phyloP scores from a whole-genome alignment of 2,329 filamentous ascomycete species.

The Epichloe aotearoae region DNA sequence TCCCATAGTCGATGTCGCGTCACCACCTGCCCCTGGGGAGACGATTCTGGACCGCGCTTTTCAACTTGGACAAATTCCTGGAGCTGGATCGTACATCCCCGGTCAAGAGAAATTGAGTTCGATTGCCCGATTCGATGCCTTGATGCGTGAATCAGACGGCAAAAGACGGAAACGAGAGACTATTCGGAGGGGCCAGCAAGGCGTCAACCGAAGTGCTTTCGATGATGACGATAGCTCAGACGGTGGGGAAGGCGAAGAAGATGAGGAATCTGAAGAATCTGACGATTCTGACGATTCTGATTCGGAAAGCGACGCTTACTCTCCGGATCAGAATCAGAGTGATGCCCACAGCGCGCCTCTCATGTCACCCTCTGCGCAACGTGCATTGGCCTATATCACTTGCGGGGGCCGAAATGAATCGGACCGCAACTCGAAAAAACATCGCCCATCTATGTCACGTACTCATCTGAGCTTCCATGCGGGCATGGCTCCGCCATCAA shows the following conservation, averaged over 20 bases:
- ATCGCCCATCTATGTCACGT: constrained; percentile 19
- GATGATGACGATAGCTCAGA: constrained; percentile 36
- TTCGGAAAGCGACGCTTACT: constrained; percentile 27
- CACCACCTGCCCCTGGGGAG: constrained; percentile 43
- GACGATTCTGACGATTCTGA: constrained; percentile 25
- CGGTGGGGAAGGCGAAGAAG: constrained; percentile 19
- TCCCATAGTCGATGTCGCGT: constrained; percentile 29
- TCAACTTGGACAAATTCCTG: constrained; percentile 48
- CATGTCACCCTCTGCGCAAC: constrained; percentile 34
- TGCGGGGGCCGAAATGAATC: constrained; percentile 25
- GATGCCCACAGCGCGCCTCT: constrained; percentile 11
- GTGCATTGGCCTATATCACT: constrained; percentile 37
- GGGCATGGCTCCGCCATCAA: constrained; percentile 9
- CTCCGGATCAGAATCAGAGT: constrained; percentile 18
- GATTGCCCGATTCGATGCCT: constrained; percentile 49
- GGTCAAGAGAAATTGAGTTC: constrained; percentile 53
- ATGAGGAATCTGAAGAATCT: constrained; percentile 17
- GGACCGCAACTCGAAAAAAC: constrained; percentile 15
- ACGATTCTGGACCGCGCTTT: constrained; percentile 57
- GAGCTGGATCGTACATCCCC: constrained; percentile 38
- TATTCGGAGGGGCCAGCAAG: constrained; percentile 17
- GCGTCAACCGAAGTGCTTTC: constrained; percentile 34
- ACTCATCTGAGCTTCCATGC: constrained; percentile 20
- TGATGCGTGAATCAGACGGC: constrained; percentile 49
- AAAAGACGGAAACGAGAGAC: constrained; percentile 29